Percentiles rank a stretch among this genome's conserved stretches.
Evolutionary conservation across 2,329 filamentous ascomycete genomes (phyloP).

Genomic region (Penicillium sp.): DNA sequence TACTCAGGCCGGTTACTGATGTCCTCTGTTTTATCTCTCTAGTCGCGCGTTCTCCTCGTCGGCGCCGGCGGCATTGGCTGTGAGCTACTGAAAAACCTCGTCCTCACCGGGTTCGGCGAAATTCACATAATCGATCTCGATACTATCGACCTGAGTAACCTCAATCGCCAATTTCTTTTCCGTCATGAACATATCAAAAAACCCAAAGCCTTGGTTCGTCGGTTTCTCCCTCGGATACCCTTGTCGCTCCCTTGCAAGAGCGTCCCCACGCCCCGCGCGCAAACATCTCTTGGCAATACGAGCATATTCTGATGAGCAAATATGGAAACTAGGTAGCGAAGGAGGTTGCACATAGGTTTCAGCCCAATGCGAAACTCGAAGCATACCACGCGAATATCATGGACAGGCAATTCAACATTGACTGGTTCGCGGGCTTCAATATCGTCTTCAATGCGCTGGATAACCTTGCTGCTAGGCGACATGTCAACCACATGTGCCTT

Average conservation of each 20-base stretch:
- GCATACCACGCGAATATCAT: constrained; percentile 96
- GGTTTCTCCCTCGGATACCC: constrained; percentile 1
- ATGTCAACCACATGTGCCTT: constrained; percentile 97
- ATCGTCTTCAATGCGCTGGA: constrained; percentile 97
- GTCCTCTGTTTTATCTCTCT: constrained; percentile 21
- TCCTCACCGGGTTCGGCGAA: constrained; percentile 87
- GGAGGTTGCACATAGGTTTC: constrained; percentile 87
- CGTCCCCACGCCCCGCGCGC: constrained; percentile 4
- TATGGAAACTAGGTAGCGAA: constrained; percentile 72
- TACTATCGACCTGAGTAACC: constrained; percentile 95
- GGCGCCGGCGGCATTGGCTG: constrained; percentile 97
- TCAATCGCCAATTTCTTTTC: constrained; percentile 97
- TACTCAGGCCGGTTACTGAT: constrained; percentile 9
- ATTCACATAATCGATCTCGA: constrained; percentile 96
- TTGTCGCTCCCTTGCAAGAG: constrained; percentile 14
- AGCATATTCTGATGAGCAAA: constrained; percentile 20
- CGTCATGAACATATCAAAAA: constrained; percentile 97
- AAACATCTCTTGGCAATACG: not conserved
- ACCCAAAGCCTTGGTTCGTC: constrained; percentile 82
- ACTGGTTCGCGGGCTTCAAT: constrained; percentile 82
- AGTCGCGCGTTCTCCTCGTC: constrained; percentile 90
- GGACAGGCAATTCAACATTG: constrained; percentile 79
- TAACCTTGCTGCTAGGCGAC: constrained; percentile 88
- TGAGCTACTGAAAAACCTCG: constrained; percentile 95
- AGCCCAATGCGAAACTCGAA: constrained; percentile 81